Evolutionary conservation across 768 basidiomycete genomes (phyloP).

Genomic region (Serendipita vermifera): DNA sequence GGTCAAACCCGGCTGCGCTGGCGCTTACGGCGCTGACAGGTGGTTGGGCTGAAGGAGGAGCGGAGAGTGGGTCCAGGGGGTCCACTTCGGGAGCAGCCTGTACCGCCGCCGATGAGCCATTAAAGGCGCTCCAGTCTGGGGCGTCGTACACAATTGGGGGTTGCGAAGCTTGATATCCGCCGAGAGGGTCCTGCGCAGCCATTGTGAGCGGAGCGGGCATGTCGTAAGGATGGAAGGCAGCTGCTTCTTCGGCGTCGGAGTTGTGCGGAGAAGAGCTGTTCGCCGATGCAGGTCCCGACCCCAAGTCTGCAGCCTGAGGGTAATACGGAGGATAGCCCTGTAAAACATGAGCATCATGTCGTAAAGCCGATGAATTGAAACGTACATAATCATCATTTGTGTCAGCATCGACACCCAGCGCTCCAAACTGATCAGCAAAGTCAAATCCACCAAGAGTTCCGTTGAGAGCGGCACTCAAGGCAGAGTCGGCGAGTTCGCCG

Average conservation of each 20-base stretch:
- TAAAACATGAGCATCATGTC: too few relatives aligned
- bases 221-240: neutral
- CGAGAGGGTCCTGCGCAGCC: neutral
- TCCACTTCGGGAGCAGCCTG: neutral
- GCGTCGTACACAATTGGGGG: neutral
- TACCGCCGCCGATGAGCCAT: neutral
- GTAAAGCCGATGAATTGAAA: too few relatives aligned
- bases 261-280: neutral
- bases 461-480: neutral
- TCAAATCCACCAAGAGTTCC: neutral
- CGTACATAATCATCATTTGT: neutral
- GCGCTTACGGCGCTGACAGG: neutral
- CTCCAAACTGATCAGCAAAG: neutral
- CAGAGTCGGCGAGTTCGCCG: neutral
- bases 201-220: neutral
- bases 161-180: neutral
- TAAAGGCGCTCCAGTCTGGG: conserved; percentile 1
- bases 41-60: neutral
- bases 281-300: neutral
- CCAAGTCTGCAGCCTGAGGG: neutral
- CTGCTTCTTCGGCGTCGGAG: neutral
- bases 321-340: neutral
- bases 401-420: conserved; percentile 1
- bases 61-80: neutral
- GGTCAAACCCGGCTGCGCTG: neutral